Evolutionary conservation across 352 stramenopile species (phyloP).

Genomic region (Blastocystis sp.): DNA sequence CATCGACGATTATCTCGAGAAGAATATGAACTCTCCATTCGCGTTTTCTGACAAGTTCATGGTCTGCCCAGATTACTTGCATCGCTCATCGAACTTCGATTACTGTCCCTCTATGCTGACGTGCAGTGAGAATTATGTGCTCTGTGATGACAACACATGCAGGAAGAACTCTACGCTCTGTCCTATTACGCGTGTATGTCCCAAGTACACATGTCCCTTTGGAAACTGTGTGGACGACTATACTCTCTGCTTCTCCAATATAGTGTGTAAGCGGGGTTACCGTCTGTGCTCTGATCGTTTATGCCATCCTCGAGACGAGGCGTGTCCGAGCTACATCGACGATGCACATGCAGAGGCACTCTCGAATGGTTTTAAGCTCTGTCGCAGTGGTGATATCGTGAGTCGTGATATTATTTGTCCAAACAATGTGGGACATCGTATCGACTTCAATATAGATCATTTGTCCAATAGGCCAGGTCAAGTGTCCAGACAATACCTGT

Average conservation of each 20-base stretch:
- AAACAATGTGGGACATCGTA: not conserved
- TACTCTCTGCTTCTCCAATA: conserved; percentile 1
- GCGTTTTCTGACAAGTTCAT: not conserved
- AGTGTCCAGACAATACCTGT: conserved; percentile 30
- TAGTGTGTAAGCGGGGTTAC: not conserved
- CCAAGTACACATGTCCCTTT: not conserved
- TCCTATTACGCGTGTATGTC: not conserved
- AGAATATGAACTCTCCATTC: not conserved
- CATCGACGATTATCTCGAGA: not conserved
- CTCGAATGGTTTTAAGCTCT: not conserved
- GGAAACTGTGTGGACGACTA: conserved; percentile 6
- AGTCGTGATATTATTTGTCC: not conserved
- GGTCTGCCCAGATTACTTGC: conserved; percentile 30
- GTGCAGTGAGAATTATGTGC: not conserved
- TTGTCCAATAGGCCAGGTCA: not conserved
- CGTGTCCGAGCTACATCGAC: not conserved
- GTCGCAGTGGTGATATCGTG: conserved; percentile 9
- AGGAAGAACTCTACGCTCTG: not conserved
- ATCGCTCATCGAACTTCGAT: not conserved
- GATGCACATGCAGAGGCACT: not conserved
- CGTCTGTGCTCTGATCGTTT: not conserved
- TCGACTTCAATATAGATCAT: not conserved
- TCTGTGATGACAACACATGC: conserved; percentile 52
- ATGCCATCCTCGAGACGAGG: not conserved
- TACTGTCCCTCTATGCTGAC: not conserved